phyloP scores from a whole-genome alignment of 768 basidiomycete genomes.

The Panaeolus cyanescens region DNA sequence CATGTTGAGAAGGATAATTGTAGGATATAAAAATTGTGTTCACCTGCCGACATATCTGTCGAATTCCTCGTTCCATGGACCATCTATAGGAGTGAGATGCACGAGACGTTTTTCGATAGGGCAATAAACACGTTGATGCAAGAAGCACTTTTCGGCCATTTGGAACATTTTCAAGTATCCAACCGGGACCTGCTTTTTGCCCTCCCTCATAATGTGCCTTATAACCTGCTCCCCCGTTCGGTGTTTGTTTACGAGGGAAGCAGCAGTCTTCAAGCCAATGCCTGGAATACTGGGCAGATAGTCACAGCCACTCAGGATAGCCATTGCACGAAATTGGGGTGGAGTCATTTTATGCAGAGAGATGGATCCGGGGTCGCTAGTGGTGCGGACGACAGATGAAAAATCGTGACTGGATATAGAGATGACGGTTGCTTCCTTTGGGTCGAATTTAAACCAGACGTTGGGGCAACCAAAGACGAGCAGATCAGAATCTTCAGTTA shows the following conservation, averaged over 20 bases:
- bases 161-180: slow-evolving; percentile 76
- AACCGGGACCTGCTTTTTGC: slow-evolving; percentile 78
- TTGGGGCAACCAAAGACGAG: slow-evolving; percentile 95
- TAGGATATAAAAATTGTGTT: slow-evolving; percentile 20
- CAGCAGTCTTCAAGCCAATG: slow-evolving; percentile 93
- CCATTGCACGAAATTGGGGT: slow-evolving; percentile 93
- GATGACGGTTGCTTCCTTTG: slow-evolving; percentile 59
- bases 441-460: slow-evolving; percentile 93
- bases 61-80: slow-evolving; percentile 57
- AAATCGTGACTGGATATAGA: slow-evolving; percentile 72
- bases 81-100: slow-evolving; percentile 64
- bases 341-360: slow-evolving; percentile 92
- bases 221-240: slow-evolving; percentile 86
- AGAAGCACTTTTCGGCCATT: slow-evolving; percentile 88
- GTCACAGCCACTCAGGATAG: slow-evolving; percentile 91
- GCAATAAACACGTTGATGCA: slow-evolving; percentile 92
- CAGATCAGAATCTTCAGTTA: slow-evolving; percentile 98
- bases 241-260: slow-evolving; percentile 77
- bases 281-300: slow-evolving; percentile 91
- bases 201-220: slow-evolving; percentile 74
- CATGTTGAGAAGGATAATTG: not conserved
- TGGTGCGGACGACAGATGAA: slow-evolving; percentile 49
- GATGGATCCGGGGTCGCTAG: slow-evolving; percentile 56
- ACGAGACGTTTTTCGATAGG: slow-evolving; percentile 67
- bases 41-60: slow-evolving; percentile 77